Evolutionary conservation across 129 eudicot genomes (phyloP).

Genomic region (Tagetes erecta): DNA sequence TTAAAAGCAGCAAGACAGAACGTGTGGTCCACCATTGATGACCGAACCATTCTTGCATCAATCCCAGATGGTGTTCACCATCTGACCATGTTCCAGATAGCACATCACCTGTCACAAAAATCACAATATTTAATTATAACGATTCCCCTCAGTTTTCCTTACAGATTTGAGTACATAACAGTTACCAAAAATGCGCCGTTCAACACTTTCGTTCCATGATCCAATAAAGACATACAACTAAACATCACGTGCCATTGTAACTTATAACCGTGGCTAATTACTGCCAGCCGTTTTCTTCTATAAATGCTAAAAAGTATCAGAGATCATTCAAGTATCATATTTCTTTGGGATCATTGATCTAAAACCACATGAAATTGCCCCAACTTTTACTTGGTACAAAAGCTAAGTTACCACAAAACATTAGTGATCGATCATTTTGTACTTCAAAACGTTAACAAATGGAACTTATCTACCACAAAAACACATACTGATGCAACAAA

Average conservation of each 20-base stretch:
- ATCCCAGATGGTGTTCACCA: conserved; percentile 75
- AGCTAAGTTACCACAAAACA: neutral
- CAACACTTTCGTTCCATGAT: neutral
- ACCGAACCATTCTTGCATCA: conserved; percentile 97
- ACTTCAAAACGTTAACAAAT: neutral
- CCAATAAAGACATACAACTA: neutral
- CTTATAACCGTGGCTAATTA: neutral
- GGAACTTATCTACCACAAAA: neutral
- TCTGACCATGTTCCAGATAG: conserved; percentile 79
- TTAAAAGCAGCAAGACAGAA: conserved; percentile 61
- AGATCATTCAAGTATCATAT: neutral
- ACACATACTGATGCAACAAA: neutral
- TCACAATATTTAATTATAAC: neutral
- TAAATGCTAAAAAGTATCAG: neutral
- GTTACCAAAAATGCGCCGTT: neutral
- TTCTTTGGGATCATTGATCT: neutral
- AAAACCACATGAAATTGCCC: neutral
- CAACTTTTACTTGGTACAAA: neutral
- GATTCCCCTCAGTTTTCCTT: neutral
- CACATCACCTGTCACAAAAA: conserved; percentile 76
- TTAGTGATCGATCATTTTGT: neutral
- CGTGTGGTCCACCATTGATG: conserved; percentile 82
- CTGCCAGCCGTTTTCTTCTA: neutral
- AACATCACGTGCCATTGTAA: neutral
- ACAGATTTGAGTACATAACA: neutral